These are phyloP conservation scores for Corrigiola litoralis DNA, from an alignment of 179 eudicot species.

Conservation along the genomic window DNA sequence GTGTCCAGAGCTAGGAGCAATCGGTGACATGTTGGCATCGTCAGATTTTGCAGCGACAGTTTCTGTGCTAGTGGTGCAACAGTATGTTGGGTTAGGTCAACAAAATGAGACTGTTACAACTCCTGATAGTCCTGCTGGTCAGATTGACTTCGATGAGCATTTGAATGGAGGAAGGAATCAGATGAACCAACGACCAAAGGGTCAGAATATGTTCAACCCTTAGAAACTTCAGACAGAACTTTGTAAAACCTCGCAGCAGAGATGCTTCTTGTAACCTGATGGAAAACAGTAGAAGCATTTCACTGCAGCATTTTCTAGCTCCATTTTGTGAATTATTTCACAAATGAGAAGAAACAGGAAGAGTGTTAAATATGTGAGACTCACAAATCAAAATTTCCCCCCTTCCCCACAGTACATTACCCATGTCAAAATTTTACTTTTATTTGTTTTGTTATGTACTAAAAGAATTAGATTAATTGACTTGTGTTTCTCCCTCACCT, in stretches of 20 bases:
- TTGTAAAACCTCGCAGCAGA: conserved; percentile 1
- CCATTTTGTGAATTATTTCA: neutral
- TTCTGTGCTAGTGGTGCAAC: conserved; percentile 48
- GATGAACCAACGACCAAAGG: conserved; percentile 17
- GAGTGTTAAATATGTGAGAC: neutral
- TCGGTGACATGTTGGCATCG: conserved; percentile 44
- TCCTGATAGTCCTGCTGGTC: conserved; percentile 30
- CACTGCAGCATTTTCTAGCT: neutral
- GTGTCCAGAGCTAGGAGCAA: conserved; percentile 51
- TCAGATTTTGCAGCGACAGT: conserved; percentile 38
- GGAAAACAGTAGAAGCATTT: neutral
- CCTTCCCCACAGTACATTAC: neutral
- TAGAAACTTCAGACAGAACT: neutral
- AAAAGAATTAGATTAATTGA: neutral
- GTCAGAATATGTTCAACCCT: conserved; percentile 15
- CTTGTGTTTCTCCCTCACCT: too few relatives aligned
- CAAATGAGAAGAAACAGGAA: neutral
- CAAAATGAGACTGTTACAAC: conserved; percentile 22
- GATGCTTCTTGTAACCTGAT: neutral
- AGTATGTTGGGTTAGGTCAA: conserved; percentile 31
- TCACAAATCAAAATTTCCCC: neutral
- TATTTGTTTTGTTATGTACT: too few relatives aligned
- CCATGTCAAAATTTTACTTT: neutral
- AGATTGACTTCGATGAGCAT: conserved; percentile 17
- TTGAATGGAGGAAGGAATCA: conserved; percentile 16